These are phyloP conservation scores for Kregervanrija delftensis DNA, from an alignment of 805 yeast genomes.

Conservation along the genomic window DNA sequence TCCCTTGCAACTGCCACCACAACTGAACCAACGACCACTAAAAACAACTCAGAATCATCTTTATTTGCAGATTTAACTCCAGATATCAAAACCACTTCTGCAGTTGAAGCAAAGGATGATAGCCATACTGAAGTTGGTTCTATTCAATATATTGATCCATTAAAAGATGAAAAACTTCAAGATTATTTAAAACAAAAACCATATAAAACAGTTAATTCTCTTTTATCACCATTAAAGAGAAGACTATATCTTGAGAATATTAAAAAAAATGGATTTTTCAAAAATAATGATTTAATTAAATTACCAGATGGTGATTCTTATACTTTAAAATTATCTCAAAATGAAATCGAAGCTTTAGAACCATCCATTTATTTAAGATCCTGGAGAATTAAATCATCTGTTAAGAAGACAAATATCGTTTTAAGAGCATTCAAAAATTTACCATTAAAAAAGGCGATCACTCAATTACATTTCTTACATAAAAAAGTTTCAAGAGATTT, in stretches of 20 bases:
- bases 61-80: slow-evolving; percentile 23
- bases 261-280: slow-evolving; percentile 58
- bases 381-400: slow-evolving; percentile 76
- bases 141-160: slow-evolving; percentile 20
- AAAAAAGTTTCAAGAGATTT: slow-evolving; percentile 76
- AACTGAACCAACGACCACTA: not conserved
- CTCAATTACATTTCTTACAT: slow-evolving; percentile 83
- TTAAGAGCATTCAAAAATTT: slow-evolving; percentile 69
- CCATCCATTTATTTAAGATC: slow-evolving; percentile 83
- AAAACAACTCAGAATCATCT: slow-evolving; percentile 14
- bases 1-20: no score
- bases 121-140: slow-evolving; percentile 2
- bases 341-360: slow-evolving; percentile 73
- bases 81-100: slow-evolving; percentile 6
- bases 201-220: slow-evolving; percentile 45
- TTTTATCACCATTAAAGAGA: slow-evolving; percentile 66
- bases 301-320: slow-evolving; percentile 34
- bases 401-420: slow-evolving; percentile 80
- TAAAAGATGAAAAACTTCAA: slow-evolving; percentile 34
- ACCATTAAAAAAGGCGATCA: slow-evolving; percentile 71
- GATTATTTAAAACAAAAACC: slow-evolving; percentile 46
- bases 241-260: slow-evolving; percentile 58
- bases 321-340: slow-evolving; percentile 47
- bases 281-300: slow-evolving; percentile 47
- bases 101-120: not conserved